Evolutionary conservation across 208 protist genomes (phyloP), one percentile per base, ranked within the genome.

Genomic region (Wallacemonas sp.): DNA sequence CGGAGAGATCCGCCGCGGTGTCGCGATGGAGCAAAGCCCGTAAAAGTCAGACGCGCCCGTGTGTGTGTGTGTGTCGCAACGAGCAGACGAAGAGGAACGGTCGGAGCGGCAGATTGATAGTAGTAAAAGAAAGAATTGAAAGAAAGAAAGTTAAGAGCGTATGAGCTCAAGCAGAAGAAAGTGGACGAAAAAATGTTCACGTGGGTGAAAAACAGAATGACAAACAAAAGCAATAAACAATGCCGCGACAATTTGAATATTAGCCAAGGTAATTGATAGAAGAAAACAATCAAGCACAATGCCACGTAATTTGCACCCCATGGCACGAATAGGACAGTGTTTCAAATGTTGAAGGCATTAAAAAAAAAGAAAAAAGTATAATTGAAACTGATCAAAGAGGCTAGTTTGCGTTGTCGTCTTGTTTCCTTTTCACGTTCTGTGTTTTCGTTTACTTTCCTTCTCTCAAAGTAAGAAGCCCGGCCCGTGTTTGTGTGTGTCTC

Each of bases 1-100:
- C 95, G 97, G 96, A 27, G 86, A 69, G 0, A 93, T 94, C 53
- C 79, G 82, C 47, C 82, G 86, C 59, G 91, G 88, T 60, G 86
- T 82, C n/a, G 70, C 83, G 24, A 84, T 93, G 71, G 78, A 85
- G 42, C 70, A 75, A 45, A 67, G 65, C 41, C 55, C 28, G 56
- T 77, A 56, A 84, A 80, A n/a, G n/a, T n/a, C n/a, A n/a, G n/a
- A n/a, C n/a, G n/a, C n/a, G n/a, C n/a, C 24, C 34, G 42, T 66
- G 24, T 22, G n/a, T 66, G 41, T 62, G 59, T 61, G 36, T 41
- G 36, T 30, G 22, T 27, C 22, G 44, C 41, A 55, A 54, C 21
- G 45, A 45, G 21, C 30, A 66, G 39, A 59, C 51, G 27, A 59
- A 68, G 49, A 61, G 58, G 54, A 70, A 59, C n/a, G 61, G 46